Conservation (phyloP, 177 flowering plant species). For the Vitis hybrid region DNA sequence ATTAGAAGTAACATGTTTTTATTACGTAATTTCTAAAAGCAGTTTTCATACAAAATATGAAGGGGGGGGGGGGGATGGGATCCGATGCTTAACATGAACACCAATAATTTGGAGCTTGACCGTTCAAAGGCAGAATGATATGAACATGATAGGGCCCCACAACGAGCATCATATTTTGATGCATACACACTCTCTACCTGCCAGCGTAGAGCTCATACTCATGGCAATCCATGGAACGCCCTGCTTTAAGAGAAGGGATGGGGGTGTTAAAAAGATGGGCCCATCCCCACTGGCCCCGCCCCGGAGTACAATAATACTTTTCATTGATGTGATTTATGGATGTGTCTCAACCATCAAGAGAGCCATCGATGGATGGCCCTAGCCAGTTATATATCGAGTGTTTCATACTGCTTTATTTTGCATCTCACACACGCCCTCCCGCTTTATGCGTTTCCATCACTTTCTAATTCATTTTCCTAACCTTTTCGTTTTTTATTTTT, state of each 20-base stretch:
- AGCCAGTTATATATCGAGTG: too few species aligned
- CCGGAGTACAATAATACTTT: conserved; percentile 18
- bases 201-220: not conserved
- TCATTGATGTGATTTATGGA: conserved; percentile 23
- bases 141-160: conserved; percentile 17
- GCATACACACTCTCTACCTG: conserved; percentile 9
- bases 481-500: too few species aligned
- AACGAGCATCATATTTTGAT: not conserved
- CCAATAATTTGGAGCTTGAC: conserved; percentile 40
- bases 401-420: too few species aligned
- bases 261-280: not conserved
- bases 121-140: conserved; percentile 30
- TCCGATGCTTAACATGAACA: conserved; percentile 27
- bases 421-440: too few species aligned
- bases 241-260: not conserved
- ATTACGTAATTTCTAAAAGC: too few species aligned
- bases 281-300: conserved; percentile 1
- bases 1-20: too few species aligned
- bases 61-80: conserved; percentile 12
- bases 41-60: too few species aligned
- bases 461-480: too few species aligned
- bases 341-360: conserved; percentile 4
- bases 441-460: too few species aligned
- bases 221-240: conserved; percentile 6
- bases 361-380: not conserved